Evolutionary conservation across 129 eudicot species (phyloP).

Genomic region (Saposhnikovia divaricata): DNA sequence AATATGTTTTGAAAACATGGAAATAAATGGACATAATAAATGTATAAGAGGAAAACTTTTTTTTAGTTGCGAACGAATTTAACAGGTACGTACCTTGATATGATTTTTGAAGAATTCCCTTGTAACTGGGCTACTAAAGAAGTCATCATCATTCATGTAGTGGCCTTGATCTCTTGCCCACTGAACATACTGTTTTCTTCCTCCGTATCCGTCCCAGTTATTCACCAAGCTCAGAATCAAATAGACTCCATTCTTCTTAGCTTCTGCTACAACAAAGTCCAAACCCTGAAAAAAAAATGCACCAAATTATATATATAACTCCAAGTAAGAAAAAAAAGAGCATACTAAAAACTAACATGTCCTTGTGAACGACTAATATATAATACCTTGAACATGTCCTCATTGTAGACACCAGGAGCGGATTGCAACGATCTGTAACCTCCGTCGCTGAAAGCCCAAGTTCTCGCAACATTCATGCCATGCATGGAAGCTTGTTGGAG

Average conservation of each 20-base stretch:
- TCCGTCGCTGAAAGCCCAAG: conserved; percentile 54
- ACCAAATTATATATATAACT: not conserved
- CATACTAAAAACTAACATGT: not conserved
- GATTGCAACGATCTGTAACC: conserved; percentile 26
- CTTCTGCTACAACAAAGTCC: conserved; percentile 18
- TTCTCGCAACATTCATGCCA: conserved; percentile 48
- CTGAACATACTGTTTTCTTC: conserved; percentile 17
- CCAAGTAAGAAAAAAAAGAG: not conserved
- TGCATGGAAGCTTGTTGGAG: conserved; percentile 32
- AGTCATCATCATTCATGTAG: conserved; percentile 11
- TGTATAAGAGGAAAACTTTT: no score
- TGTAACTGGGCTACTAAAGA: conserved; percentile 5
- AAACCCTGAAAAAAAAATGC: conserved; percentile 21
- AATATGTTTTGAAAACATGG: not conserved
- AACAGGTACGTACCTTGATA: conserved; percentile 6
- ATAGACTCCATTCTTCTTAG: conserved; percentile 8
- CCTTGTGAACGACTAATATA: no score
- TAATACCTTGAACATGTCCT: conserved; percentile 36
- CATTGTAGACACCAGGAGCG: conserved; percentile 40
- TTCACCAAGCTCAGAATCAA: conserved; percentile 14
- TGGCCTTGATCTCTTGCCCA: conserved; percentile 21
- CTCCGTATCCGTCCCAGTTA: conserved; percentile 11
- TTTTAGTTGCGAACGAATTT: no score
- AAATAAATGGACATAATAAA: not conserved
- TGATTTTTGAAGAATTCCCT: conserved; percentile 13